Percentiles rank a stretch among this genome's conserved stretches.
These are phyloP conservation scores for Lasiodiplodia theobromae DNA, from an alignment of 2,329 filamentous ascomycete species.

Conservation along the genomic window DNA sequence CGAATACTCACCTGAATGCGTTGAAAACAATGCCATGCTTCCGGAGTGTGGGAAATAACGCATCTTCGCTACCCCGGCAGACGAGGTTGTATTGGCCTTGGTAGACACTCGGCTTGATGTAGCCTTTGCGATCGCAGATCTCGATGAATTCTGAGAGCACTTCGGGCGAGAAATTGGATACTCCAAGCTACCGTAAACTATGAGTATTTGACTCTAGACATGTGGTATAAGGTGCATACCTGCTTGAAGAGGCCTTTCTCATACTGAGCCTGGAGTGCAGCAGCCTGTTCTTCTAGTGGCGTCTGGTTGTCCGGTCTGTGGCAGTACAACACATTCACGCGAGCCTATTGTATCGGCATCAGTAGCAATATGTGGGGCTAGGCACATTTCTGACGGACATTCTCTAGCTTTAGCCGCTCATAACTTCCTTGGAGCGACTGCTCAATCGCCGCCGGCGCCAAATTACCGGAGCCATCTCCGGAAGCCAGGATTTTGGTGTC, in stretches of 20 bases:
- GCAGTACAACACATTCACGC: not conserved
- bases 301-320: not conserved
- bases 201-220: not conserved
- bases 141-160: conserved; percentile 42
- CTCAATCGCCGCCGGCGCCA: not conserved
- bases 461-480: not conserved
- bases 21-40: conserved; percentile 13
- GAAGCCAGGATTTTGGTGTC: not conserved
- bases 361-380: not conserved
- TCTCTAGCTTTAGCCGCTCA: not conserved
- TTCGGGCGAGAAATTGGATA: conserved; percentile 43
- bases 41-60: conserved; percentile 28
- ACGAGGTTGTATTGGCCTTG: conserved; percentile 45
- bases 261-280: not conserved
- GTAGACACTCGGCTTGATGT: conserved; percentile 43
- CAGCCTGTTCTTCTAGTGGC: not conserved
- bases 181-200: conserved; percentile 38
- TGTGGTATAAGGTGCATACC: not conserved
- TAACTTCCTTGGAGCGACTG: not conserved
- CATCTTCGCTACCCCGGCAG: conserved; percentile 26
- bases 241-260: not conserved
- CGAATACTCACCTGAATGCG: not conserved
- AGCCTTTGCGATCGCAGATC: conserved; percentile 39
- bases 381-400: not conserved
- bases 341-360: not conserved